Evolutionary conservation across 805 yeast species (phyloP).

Genomic region (Isabelozyma pseudorhagii): DNA sequence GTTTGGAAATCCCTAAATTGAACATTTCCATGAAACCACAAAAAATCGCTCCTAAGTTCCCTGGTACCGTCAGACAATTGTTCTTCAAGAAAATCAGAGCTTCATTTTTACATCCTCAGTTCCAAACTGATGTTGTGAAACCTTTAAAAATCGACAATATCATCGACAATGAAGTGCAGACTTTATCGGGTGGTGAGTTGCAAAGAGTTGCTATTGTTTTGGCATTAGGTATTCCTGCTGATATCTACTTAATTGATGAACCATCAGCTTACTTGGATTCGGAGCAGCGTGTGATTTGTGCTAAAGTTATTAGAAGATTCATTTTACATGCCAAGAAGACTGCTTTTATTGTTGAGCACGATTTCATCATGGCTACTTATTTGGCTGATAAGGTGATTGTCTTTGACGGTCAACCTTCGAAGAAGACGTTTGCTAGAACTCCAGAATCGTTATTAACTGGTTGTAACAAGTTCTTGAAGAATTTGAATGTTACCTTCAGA

Average conservation of each 20-base stretch:
- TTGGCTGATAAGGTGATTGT: slow-evolving; percentile 98
- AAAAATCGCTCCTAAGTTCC: slow-evolving; percentile 97
- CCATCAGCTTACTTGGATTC: slow-evolving; percentile 99
- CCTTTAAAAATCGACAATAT: slow-evolving; percentile 92
- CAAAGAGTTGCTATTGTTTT: slow-evolving; percentile 98
- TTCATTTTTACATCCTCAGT: slow-evolving; percentile 91
- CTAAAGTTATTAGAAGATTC: slow-evolving; percentile 96
- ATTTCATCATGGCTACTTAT: slow-evolving; percentile 99
- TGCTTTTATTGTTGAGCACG: slow-evolving; percentile 99
- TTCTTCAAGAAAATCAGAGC: slow-evolving; percentile 96
- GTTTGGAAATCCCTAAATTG: slow-evolving; percentile 75
- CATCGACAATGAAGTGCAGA: slow-evolving; percentile 96
- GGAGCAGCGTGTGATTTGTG: slow-evolving; percentile 98
- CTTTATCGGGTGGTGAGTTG: slow-evolving; percentile 98
- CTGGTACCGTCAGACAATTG: slow-evolving; percentile 97
- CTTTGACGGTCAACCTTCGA: slow-evolving; percentile 92
- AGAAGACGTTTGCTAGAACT: slow-evolving; percentile 75
- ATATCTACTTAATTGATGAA: slow-evolving; percentile 95
- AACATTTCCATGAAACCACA: slow-evolving; percentile 98
- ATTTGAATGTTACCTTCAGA: slow-evolving; percentile 96
- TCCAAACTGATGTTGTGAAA: slow-evolving; percentile 96
- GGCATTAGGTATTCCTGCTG: slow-evolving; percentile 92
- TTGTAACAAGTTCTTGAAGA: slow-evolving; percentile 94
- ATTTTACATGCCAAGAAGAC: slow-evolving; percentile 96
- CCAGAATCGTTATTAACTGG: slow-evolving; percentile 96